Base-by-base conservation (phyloP, 768 basidiomycete species). In the Lactifluus echinatus region DNA sequence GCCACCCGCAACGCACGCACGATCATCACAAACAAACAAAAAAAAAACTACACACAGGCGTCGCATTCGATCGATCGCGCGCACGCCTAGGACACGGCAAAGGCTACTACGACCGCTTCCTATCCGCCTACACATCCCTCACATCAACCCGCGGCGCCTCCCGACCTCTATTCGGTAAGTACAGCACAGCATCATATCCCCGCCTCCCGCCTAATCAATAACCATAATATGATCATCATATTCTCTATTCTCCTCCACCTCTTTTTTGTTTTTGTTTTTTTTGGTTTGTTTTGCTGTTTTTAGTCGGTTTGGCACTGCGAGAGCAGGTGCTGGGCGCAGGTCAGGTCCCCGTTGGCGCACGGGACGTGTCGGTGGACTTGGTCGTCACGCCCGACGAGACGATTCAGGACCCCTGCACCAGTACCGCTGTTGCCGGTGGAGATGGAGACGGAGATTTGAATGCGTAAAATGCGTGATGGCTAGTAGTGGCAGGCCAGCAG, bases 71-170 rank as follows among this genome's bases (percentile, higher is more conserved):
- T 70, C 74, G 72, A 40, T 77, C 77, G 15, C 67, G 84, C 53
- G 81, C 81, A 47, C 82, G 89, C 29, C 76, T 91, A 28, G 89
- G 89, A 10, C 87, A 89, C 62, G 88, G 89, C 23, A 91, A 87
- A 68, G 89, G 89, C 6, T 89, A 86, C 70, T 91, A 91, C 63
- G 89, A 91, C 70, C 74, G 77, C 14, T 91, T 87, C 70, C 73
- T 91, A 34, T 70, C 80, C 2, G 68, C 74, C 1, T 89, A 88
- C 57, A 67, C 73, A 29, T 50, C 63, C 11, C 45, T 57, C 48
- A 44, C 57, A 43, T 48, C 52, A 39, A 65, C 71, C 14, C 71
- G 70, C 52, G 72, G 73, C 24, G 71, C 72, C 57, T 70, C 71
- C 23, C 74, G 71, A 54, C 84, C 88, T 1, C 62, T 83, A 29